Evolutionary conservation across 1,284 basidiomycete genomes (phyloP), one percentile per base, ranked within the genome.

Genomic region (Hemileia vastatrix): DNA sequence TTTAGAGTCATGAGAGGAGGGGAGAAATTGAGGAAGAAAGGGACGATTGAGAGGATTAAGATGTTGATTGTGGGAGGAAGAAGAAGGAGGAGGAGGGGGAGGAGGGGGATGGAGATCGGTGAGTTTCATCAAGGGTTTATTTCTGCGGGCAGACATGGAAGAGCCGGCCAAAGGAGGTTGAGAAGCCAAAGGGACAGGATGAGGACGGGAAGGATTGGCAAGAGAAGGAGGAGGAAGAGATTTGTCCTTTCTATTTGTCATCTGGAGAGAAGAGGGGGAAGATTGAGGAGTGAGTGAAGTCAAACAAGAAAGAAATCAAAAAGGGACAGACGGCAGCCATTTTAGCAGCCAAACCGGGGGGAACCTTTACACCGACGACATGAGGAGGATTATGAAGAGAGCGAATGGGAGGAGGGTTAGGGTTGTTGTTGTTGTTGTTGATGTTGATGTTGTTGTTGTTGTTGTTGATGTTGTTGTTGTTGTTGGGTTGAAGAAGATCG

Each of bases 241-340:
- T 36, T 51, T 33, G 13, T 60, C 50, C 13, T 51, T 31, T 15
- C 57, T 33, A 43, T 60, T 60, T 27, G 57, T 50, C 50, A 53
- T 60, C 57, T 60, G 27, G n/a, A 40, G 5, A 19, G 3, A 1
- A 44, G 18, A 44, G 19, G 4, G 1, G 19, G 18, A 1, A 4
- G 31, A 36, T n/a, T 36, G 51, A 53, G 11, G 9, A n/a, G 4
- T 52, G 24, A 33, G 18, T 9, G 6, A n/a, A 36, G 36, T n/a
- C n/a, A 6, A 33, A 18, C 2, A 23, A 50, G 18, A 23, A 4
- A n/a, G 13, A 13, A 27, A 21, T 32, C 15, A 21, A 21, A 31
- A 8, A 21, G 36, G 15, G 27, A 58, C 56, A 50, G 13, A 58
- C 56, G 31, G 56, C 56, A 9, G 56, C 56, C 56, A 58, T 58